Percentiles rank a stretch among this genome's conserved stretches.
Evolutionary conservation across 2,329 filamentous ascomycete genomes (phyloP).

Genomic region (Fusarium falciforme): DNA sequence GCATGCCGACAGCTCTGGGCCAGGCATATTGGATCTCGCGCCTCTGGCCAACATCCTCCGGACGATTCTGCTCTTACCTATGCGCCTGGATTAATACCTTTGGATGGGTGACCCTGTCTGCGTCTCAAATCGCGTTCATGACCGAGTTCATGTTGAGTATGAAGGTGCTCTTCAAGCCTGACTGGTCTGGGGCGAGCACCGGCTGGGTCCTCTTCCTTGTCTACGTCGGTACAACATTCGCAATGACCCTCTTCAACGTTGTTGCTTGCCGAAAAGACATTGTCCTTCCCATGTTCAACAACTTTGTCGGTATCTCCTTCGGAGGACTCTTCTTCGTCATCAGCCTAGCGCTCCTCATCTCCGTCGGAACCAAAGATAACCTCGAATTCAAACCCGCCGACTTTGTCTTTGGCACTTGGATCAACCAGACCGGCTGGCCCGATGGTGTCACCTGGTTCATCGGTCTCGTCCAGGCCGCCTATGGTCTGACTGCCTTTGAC

Average conservation of each 20-base stretch:
- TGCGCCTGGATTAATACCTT: constrained; percentile 71
- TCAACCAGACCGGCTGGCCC: constrained; percentile 60
- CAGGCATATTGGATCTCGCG: constrained; percentile 67
- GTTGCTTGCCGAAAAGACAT: constrained; percentile 59
- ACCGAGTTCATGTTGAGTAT: constrained; percentile 67
- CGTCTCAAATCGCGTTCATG: constrained; percentile 69
- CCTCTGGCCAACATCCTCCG: constrained; percentile 51
- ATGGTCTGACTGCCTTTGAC: constrained; percentile 64
- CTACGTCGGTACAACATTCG: constrained; percentile 61
- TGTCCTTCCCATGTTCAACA: constrained; percentile 62
- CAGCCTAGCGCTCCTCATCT: constrained; percentile 62
- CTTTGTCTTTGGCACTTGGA: constrained; percentile 65
- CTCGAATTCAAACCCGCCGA: constrained; percentile 60
- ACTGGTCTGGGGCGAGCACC: constrained; percentile 57
- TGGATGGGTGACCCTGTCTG: constrained; percentile 66
- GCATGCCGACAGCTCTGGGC: constrained; percentile 70
- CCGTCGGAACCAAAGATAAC: constrained; percentile 58
- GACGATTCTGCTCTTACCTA: constrained; percentile 65
- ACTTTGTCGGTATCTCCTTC: constrained; percentile 66
- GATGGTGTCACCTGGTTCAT: constrained; percentile 69
- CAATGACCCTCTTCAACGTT: constrained; percentile 63
- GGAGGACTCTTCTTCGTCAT: constrained; percentile 64
- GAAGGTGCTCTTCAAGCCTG: constrained; percentile 63
- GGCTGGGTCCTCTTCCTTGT: constrained; percentile 68
- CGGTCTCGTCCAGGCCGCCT: constrained; percentile 67